Base-by-base conservation (phyloP, 1,284 basidiomycete genomes). In the Ustilago tritici region DNA sequence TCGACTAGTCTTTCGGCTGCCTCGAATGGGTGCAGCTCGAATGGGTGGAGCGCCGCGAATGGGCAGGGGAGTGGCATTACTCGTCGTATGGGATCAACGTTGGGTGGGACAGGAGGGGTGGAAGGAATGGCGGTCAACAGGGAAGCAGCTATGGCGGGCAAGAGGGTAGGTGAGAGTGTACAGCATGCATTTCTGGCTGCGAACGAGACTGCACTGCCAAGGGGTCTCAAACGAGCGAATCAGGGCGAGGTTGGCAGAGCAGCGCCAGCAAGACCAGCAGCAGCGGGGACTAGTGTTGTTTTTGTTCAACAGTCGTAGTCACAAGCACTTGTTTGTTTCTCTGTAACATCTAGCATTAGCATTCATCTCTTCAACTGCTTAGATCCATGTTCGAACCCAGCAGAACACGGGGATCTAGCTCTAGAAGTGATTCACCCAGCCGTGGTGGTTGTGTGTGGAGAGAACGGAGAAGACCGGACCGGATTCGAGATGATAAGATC, bases 1-100 rank as follows among this genome's bases (percentile, higher is more conserved):
- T 55, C 56, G 3, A 69, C 74, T 1, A 61, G 61, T 7, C n/a
- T 66, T 19, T 63, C 63, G 1, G 73, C 66, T 10, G 70, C 60
- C 36, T 54, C 43, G 43, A 46, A 46, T 46, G 43, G 43, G 43
- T 46, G 43, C n/a, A 46, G 23, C 23, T 23, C 23, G 23, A 23
- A 23, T 28, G 23, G 23, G 23, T 28, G 23, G 23, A 28, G 23
- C 23, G 23, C 3, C 23, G 23, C 23, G 23, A 28, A 28, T 28
- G 23, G 23, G 23, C 23, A 10, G 38, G 38, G 38, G 15, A 40
- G 3, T 40, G 38, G 38, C 2, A 17, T 10, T 40, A 40, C 11
- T 11, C 10, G 38, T 11, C 50, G 7, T 52, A 14, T 40, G 10
- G 11, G 38, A 40, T 40, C 38, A 40, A 40, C 36, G 19, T 19